Evolutionary conservation across 345 rosid species (phyloP), one percentile per base, ranked within the genome.

Genomic region (Stellera chamaejasme): DNA sequence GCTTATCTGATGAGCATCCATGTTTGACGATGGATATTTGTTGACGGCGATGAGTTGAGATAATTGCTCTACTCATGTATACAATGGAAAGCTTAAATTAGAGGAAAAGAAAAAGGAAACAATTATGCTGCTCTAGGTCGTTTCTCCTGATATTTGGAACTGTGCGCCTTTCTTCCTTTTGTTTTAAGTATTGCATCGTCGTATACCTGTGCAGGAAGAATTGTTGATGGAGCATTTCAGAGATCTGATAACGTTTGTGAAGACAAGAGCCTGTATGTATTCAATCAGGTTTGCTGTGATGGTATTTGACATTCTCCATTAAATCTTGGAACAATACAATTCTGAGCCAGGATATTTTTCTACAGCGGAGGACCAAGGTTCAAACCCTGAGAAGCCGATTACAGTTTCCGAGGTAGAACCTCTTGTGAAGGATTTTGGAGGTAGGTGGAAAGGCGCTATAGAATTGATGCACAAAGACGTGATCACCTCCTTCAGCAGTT

Each of bases 381-480:
- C 83, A 13, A 78, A 70, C 46, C 70, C 84, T 0, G 97, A 88
- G 63, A 82, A 77, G 43, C 75, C 88, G 11, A 72, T 88, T 61
- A 81, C 92, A 0, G 75, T 82, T 54, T 69, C 81, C 3, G 96
- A 89, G 75, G 86, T 93, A 0, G 97, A 93, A 70, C 84, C 88
- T 8, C 72, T 93, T 14, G 92, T 89, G 48, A 93, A 82, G 47
- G 97, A 93, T 70, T 93, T 93, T 58, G 90, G 71, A 0, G 83
- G 87, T 79, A 72, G 97, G 56, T 93, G 97, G 99, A 89, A 85
- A 65, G 80, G 90, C 11, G 94, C 92, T 1, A 93, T 93, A 54
- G 97, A 93, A 66, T 65, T 93, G 72, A 93, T 93, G 99, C 92
- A 93, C 83, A 89, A 89, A 78, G 99, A 93, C 43, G 94, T 93